Base-by-base conservation (phyloP, 2,329 filamentous ascomycete genomes). In the Lachnellula willkommii region DNA sequence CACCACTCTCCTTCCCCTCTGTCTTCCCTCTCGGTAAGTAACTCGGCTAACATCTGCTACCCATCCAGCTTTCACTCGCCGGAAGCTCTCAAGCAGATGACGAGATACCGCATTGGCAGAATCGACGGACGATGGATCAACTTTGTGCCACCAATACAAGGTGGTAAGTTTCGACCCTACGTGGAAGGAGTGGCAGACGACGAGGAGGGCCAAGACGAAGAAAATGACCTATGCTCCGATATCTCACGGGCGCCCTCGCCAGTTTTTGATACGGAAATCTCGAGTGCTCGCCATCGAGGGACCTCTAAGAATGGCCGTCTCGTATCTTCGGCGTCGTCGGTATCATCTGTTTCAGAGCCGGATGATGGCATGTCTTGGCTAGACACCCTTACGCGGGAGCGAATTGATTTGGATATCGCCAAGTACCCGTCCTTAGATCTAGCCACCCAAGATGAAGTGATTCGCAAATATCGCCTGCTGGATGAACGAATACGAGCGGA, bases 101-200 rank as follows among this genome's bases (percentile, higher is more conserved):
- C 82, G 57, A 61, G 81, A 60, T 97, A 92, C 70, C 84, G 89
- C 61, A 90, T 97, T 66, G 94, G 94, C 46, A 81, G 79, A 60
- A 83, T 95, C 56, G 81, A 94, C 68, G 89, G 90, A 32, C 77
- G 75, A 59, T 99, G 94, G 94, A 75, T 77, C 59, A 96, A 96
- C 71, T 95, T 96, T 69, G 67, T 89, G 6, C 92, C 94, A 4
- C 93, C 94, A 0, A 93, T 97, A 52, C 93, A 97, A 72, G 92
- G 91, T 55, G 93, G 93, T 43, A 79, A 79, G 56, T 95, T 92
- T 71, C 81, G 86, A 62, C 72, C 74, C 22, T 77, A 77, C 58
- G 69, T 72, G 51, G 73, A 78, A 60, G 62, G 60, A n/a, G 39
- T 50, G 14, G 28, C 45, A 42, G 65, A 69, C 15, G 61, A 61